These are phyloP conservation scores for Achlya hypogyna DNA, from an alignment of 352 stramenopile genomes.

Conservation along the genomic window DNA sequence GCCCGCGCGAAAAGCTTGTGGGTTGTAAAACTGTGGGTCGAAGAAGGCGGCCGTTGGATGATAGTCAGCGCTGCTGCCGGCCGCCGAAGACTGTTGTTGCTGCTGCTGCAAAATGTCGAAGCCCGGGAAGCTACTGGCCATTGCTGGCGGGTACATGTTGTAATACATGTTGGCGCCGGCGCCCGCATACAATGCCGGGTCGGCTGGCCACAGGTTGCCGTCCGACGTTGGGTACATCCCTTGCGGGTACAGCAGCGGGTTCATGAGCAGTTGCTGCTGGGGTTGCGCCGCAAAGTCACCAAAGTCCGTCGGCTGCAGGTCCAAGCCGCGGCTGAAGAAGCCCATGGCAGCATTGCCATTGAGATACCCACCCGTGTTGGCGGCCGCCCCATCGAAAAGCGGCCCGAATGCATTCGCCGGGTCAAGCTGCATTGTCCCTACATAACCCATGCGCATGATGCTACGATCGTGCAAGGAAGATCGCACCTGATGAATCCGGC, in stretches of 20 bases:
- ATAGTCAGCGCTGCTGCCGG: background rate
- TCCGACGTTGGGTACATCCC: background rate
- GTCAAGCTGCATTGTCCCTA: background rate
- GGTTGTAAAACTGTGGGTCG: conserved; percentile 16
- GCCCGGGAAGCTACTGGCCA: background rate
- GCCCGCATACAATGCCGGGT: background rate
- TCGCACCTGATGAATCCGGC: too few relatives aligned
- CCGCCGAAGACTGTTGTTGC: too few relatives aligned
- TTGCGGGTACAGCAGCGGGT: background rate
- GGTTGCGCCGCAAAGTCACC: background rate
- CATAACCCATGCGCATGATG: too few relatives aligned
- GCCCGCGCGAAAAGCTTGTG: conserved; percentile 9
- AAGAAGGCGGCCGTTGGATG: background rate
- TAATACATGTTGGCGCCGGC: background rate
- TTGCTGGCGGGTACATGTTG: conserved; percentile 17
- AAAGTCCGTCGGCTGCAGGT: too few relatives aligned
- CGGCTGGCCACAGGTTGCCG: background rate
- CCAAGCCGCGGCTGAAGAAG: too few relatives aligned
- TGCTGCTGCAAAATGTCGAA: background rate
- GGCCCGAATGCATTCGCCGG: background rate
- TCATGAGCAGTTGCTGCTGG: too few relatives aligned
- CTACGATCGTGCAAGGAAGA: too few relatives aligned
- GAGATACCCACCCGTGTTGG: background rate
- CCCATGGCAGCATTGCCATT: background rate
- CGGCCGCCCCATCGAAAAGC: background rate